These are phyloP conservation scores for Lactarius tabidus DNA, from an alignment of 768 basidiomycete genomes.

Conservation along the genomic window DNA sequence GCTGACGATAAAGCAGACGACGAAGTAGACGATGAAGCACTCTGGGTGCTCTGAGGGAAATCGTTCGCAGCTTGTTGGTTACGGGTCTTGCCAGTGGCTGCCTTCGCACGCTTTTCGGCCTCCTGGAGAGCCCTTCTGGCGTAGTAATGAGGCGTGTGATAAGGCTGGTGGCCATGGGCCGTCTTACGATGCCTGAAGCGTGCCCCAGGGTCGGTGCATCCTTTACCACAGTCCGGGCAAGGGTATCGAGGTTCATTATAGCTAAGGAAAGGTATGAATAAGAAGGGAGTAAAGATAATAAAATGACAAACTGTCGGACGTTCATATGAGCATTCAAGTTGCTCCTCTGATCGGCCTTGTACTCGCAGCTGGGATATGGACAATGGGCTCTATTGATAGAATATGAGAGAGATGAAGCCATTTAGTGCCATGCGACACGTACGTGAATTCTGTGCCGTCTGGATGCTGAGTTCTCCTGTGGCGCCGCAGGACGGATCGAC, in stretches of 20 bases:
- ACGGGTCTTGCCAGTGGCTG: not conserved
- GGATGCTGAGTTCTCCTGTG: conserved; percentile 13
- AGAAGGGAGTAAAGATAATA: not conserved
- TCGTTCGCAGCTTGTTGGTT: no score
- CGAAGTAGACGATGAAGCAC: no score
- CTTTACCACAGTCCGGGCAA: conserved; percentile 2
- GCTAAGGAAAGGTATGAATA: not conserved
- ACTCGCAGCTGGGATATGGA: not conserved
- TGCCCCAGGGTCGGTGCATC: conserved; percentile 1
- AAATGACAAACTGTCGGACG: conserved; percentile 9
- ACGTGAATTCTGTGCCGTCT: conserved; percentile 9
- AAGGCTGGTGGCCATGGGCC: not conserved
- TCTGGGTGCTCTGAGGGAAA: no score
- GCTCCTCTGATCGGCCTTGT: no score
- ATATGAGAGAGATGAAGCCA: not conserved
- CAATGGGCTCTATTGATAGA: conserved; percentile 4
- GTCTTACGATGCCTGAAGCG: conserved; percentile 11
- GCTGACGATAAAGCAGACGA: no score
- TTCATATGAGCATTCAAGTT: not conserved
- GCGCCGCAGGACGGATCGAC: conserved; percentile 10
- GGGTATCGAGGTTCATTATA: not conserved
- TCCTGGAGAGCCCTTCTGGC: not conserved
- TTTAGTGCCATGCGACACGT: not conserved
- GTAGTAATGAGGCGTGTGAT: not conserved
- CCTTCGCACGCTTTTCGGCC: not conserved